Base-by-base conservation (phyloP, 371 early-diverging fungal species). In the Haplosporangium sp. region DNA sequence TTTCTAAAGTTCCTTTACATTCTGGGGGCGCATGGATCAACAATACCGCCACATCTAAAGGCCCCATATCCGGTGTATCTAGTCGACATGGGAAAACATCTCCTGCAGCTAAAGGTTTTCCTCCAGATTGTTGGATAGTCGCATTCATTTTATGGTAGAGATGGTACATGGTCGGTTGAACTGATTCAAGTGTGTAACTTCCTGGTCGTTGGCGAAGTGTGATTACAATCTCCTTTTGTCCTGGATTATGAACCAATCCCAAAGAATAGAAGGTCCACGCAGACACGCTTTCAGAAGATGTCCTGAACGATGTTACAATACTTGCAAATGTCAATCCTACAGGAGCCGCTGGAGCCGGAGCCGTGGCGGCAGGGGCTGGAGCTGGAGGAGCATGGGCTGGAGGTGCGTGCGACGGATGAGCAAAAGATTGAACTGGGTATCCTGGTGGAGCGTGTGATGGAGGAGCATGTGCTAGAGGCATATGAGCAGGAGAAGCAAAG, bases 241-340 rank as follows among this genome's bases (percentile, higher is more conserved):
- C 74, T 19, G 71, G 71, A 48, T 68, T 61, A 9, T 63, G 64
- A 8, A 11, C 37, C 6, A 79, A 50, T 0, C 81, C 81, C 8
- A 79, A 37, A 13, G 81, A 79, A 58, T 79, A 79, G 38, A 79
- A 79, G 1, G 61, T 74, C 81, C 81, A 79, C 4, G 81, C 81
- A 1, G 48, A 55, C 9, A 73, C 68, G 34, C 64, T 79, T 50
- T 79, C 81, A 1, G 81, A 74, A 1, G 81, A 79, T 0, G 81
- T 74, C 50, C 81, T 67, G 66, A 79, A 79, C 1, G 81, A 67
- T 38, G 74, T 57, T 8, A 67, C 58, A n/a, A 79, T 67, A 11
- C 81, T 79, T 10, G 81, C 81, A 62, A 79, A 79, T 10, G 81
- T 79, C 20, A 79, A 38, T 15, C 56, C 69, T 3, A 20, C 61